phyloP scores from a whole-genome alignment of 768 basidiomycete genomes.

The Lactifluus rugatus region DNA sequence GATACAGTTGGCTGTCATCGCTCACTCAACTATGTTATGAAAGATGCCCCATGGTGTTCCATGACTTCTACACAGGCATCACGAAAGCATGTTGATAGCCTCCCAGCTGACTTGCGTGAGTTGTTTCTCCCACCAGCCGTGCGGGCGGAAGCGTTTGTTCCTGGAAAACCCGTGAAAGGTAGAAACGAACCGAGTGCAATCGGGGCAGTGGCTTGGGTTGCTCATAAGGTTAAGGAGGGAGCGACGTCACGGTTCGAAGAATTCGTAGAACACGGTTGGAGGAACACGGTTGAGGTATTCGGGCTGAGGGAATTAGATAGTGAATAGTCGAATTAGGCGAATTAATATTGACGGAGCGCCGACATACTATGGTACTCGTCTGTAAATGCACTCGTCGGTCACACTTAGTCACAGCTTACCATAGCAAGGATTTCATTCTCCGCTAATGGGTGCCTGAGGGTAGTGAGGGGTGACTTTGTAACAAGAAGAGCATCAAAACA shows the following conservation, averaged over 20 bases:
- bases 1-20: neutral
- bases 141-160: conserved; percentile 48
- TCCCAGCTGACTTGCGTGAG: conserved; percentile 38
- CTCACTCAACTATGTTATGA: neutral
- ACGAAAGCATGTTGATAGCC: conserved; percentile 35
- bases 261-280: conserved; percentile 48
- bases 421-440: too few relatives aligned
- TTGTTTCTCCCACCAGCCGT: conserved; percentile 43
- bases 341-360: too few relatives aligned
- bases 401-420: too few relatives aligned
- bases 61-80: conserved; percentile 59
- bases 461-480: too few relatives aligned
- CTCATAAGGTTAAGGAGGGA: conserved; percentile 39
- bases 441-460: too few relatives aligned
- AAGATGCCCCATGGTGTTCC: conserved; percentile 70
- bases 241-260: conserved; percentile 41
- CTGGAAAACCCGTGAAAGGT: conserved; percentile 60
- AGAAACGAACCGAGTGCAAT: conserved; percentile 63
- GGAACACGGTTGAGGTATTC: conserved; percentile 56
- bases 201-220: conserved; percentile 65
- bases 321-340: neutral
- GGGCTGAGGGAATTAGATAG: conserved; percentile 25
- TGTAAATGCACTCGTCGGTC: too few relatives aligned
- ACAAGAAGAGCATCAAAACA: too few relatives aligned
- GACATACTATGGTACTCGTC: too few relatives aligned